These are phyloP conservation scores for Abrus precatorius DNA, from an alignment of 306 rosid genomes.

Conservation along the genomic window DNA sequence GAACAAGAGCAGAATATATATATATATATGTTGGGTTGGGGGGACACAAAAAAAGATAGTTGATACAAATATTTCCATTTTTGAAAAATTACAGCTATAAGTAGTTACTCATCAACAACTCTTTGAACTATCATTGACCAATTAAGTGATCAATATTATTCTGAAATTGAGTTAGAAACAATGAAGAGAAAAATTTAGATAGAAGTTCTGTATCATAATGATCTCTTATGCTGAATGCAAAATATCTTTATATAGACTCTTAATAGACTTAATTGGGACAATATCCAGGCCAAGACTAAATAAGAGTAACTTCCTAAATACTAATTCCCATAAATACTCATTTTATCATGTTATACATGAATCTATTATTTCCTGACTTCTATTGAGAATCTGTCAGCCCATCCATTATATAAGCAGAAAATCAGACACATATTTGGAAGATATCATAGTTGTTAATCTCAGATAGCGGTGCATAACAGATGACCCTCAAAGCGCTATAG, in stretches of 20 bases:
- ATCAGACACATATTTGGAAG: slow-evolving; percentile 7
- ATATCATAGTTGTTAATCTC: not conserved
- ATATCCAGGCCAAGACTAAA: too few species aligned
- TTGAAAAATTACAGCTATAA: slow-evolving; percentile 1
- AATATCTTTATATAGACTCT: too few species aligned
- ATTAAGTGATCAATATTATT: too few species aligned
- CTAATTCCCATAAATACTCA: not conserved
- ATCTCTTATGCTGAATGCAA: too few species aligned
- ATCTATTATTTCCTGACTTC: not conserved
- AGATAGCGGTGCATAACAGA: too few species aligned
- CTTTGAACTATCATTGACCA: slow-evolving; percentile 23
- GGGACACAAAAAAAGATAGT: not conserved
- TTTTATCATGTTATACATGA: not conserved
- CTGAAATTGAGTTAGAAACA: not conserved
- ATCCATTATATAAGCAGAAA: slow-evolving; percentile 39
- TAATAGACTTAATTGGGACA: too few species aligned
- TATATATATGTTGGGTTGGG: not conserved
- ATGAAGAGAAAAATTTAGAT: not conserved
- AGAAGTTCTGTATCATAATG: not conserved
- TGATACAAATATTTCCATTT: slow-evolving; percentile 18
- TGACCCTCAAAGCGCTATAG: too few species aligned
- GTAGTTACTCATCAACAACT: slow-evolving; percentile 4
- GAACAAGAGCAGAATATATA: not conserved
- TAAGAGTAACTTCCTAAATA: too few species aligned
- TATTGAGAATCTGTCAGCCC: slow-evolving; percentile 4